These are phyloP conservation scores for Pseudozyma hubeiensis DNA, from an alignment of 1,284 basidiomycete genomes.

Conservation along the genomic window DNA sequence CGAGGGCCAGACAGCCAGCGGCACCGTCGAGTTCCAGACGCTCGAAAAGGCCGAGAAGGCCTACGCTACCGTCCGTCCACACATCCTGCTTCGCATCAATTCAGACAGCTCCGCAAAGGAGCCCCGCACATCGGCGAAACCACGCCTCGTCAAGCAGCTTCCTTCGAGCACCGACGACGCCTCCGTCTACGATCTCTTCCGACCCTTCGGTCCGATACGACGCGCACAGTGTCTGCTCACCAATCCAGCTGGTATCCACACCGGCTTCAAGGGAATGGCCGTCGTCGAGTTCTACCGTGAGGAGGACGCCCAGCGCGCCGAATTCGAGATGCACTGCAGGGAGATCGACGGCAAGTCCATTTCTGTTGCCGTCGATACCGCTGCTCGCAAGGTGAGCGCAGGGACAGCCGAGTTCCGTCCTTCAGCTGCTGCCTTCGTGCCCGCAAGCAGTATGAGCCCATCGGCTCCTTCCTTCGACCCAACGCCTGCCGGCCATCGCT, in stretches of 20 bases:
- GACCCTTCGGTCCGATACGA: conserved; percentile 56
- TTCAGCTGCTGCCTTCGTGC: conserved; percentile 53
- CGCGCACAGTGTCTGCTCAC: conserved; percentile 54
- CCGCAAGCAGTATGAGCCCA: conserved; percentile 44
- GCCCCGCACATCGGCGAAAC: conserved; percentile 45
- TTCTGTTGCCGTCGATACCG: conserved; percentile 53
- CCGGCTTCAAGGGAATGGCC: conserved; percentile 63
- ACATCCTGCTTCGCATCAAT: conserved; percentile 43
- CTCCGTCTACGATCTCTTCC: conserved; percentile 59
- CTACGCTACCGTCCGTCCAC: conserved; percentile 51
- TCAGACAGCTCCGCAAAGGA: conserved; percentile 27
- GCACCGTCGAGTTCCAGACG: conserved; percentile 62
- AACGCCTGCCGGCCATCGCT: conserved; percentile 27
- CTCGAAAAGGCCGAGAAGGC: conserved; percentile 62
- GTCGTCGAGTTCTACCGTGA: conserved; percentile 55
- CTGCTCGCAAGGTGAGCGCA: conserved; percentile 32
- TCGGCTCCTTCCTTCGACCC: conserved; percentile 49
- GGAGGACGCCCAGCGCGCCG: conserved; percentile 52
- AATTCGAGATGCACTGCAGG: conserved; percentile 60
- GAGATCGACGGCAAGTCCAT: conserved; percentile 59
- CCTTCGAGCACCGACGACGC: conserved; percentile 50
- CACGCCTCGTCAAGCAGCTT: conserved; percentile 61
- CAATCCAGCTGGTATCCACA: conserved; percentile 55
- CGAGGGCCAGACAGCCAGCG: conserved; percentile 34
- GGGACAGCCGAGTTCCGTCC: conserved; percentile 50